A percentile compares a stretch with the other conserved stretches of the same genome.
These are phyloP conservation scores for Talaromyces stipitatus DNA, from an alignment of 495 filamentous ascomycete species.

Conservation along the genomic window DNA sequence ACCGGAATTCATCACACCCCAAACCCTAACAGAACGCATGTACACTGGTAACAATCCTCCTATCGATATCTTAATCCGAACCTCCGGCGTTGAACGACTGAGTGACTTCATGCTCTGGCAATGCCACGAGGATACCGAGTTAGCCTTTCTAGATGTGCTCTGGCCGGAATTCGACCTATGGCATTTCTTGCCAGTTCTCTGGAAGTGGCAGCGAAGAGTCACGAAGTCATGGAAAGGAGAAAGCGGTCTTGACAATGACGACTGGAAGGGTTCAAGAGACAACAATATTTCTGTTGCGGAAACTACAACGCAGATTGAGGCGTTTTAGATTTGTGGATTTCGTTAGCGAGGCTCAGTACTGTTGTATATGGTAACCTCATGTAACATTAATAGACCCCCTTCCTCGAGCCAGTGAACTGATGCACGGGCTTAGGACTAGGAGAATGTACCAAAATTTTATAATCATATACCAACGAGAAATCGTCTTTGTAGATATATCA, in stretches of 20 bases:
- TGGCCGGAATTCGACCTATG: slow-evolving; percentile 97
- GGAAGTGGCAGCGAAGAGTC: slow-evolving; percentile 81
- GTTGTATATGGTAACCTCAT: no score
- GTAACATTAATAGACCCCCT: no score
- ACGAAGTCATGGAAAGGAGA: slow-evolving; percentile 25
- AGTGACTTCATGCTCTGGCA: slow-evolving; percentile 99
- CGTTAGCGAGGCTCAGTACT: no score
- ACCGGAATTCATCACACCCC: slow-evolving; percentile 77
- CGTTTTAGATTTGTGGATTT: not conserved
- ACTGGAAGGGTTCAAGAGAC: slow-evolving; percentile 1
- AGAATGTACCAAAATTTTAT: no score
- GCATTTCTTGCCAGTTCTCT: slow-evolving; percentile 84
- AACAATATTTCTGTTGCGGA: not conserved
- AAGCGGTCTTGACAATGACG: not conserved
- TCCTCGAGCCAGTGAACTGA: no score
- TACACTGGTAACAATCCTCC: slow-evolving; percentile 81
- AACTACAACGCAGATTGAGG: not conserved
- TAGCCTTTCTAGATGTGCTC: slow-evolving; percentile 83
- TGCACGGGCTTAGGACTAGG: no score
- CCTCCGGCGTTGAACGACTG: slow-evolving; percentile 82
- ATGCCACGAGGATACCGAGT: slow-evolving; percentile 82
- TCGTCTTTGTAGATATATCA: no score
- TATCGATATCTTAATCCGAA: slow-evolving; percentile 81
- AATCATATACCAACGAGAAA: no score
- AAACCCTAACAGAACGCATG: slow-evolving; percentile 70